These are phyloP conservation scores for Penicillium lagena DNA, from an alignment of 495 filamentous ascomycete species.

Conservation along the genomic window DNA sequence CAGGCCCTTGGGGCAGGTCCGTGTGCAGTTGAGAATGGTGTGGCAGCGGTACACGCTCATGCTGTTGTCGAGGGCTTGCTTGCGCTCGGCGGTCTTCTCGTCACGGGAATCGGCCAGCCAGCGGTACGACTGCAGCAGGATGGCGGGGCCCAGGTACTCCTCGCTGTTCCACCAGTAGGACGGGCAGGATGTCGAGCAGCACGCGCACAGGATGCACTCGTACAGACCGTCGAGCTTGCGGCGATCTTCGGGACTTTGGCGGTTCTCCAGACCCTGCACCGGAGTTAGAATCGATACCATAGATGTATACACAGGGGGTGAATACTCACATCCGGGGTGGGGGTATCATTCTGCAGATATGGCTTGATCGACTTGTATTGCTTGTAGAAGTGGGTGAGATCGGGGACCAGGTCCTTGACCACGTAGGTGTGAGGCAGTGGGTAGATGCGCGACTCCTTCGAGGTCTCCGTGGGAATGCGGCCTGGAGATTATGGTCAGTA, in stretches of 20 bases:
- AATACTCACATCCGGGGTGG: slow-evolving; percentile 62
- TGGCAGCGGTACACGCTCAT: slow-evolving; percentile 99
- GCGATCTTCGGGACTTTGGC: slow-evolving; percentile 82
- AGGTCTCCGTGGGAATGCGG: slow-evolving; percentile 83
- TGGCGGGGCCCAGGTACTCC: slow-evolving; percentile 94
- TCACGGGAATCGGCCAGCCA: slow-evolving; percentile 93
- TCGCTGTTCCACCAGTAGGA: slow-evolving; percentile 99
- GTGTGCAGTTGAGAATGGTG: slow-evolving; percentile 96
- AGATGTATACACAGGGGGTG: not conserved
- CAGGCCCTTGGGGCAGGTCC: slow-evolving; percentile 95
- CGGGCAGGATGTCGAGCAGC: slow-evolving; percentile 96
- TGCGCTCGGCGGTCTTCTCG: slow-evolving; percentile 77
- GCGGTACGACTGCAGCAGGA: slow-evolving; percentile 92
- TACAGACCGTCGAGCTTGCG: slow-evolving; percentile 97
- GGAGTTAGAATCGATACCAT: not conserved
- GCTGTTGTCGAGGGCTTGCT: slow-evolving; percentile 88
- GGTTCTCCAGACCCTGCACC: slow-evolving; percentile 73
- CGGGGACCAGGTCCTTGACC: slow-evolving; percentile 96
- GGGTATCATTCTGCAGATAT: slow-evolving; percentile 84
- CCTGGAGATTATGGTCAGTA: slow-evolving; percentile 41
- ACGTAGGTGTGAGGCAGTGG: slow-evolving; percentile 98
- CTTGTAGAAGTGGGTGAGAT: slow-evolving; percentile 98
- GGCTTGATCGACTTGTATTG: slow-evolving; percentile 99
- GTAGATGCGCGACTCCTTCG: slow-evolving; percentile 87
- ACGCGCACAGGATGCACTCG: slow-evolving; percentile 99